Evolutionary conservation across 1,284 basidiomycete genomes (phyloP).

Genomic region (Garcileccinum viscosum): DNA sequence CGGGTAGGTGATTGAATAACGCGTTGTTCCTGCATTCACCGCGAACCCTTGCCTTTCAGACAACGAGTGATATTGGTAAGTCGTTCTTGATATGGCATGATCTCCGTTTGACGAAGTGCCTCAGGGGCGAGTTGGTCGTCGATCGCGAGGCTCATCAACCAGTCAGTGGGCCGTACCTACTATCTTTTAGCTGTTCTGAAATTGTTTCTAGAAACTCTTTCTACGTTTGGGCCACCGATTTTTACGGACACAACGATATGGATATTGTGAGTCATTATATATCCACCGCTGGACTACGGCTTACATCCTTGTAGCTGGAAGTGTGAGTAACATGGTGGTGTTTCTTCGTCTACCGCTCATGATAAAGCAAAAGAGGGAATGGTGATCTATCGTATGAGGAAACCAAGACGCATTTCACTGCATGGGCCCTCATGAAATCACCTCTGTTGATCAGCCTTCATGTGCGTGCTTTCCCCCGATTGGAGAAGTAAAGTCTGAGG

Average conservation of each 20-base stretch:
- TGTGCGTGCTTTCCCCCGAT: constrained; percentile 36
- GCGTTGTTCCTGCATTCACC: neutral
- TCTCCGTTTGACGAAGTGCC: constrained; percentile 8
- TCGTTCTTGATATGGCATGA: neutral
- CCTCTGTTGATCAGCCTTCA: constrained; percentile 54
- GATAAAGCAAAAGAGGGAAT: constrained; percentile 43
- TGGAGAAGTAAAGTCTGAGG: neutral
- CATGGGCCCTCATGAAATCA: constrained; percentile 56
- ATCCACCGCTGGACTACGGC: neutral
- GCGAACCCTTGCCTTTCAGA: constrained; percentile 41
- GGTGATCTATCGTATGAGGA: constrained; percentile 50
- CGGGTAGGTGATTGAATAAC: constrained; percentile 46
- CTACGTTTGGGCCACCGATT: constrained; percentile 48
- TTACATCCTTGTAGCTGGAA: constrained; percentile 43
- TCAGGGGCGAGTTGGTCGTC: constrained; percentile 41
- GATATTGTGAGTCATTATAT: constrained; percentile 45
- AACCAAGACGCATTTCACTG: constrained; percentile 53
- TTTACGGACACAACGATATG: constrained; percentile 55
- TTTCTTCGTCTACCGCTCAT: neutral
- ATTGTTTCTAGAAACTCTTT: constrained; percentile 47
- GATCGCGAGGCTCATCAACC: constrained; percentile 47
- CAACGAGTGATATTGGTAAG: constrained; percentile 58
- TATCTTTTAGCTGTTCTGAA: constrained; percentile 10
- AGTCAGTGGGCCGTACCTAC: constrained; percentile 24
- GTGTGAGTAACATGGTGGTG: constrained; percentile 29